Evolutionary conservation across 2,329 filamentous ascomycete genomes (phyloP), one percentile per base, ranked within the genome.

Genomic region (Fusarium sp.): DNA sequence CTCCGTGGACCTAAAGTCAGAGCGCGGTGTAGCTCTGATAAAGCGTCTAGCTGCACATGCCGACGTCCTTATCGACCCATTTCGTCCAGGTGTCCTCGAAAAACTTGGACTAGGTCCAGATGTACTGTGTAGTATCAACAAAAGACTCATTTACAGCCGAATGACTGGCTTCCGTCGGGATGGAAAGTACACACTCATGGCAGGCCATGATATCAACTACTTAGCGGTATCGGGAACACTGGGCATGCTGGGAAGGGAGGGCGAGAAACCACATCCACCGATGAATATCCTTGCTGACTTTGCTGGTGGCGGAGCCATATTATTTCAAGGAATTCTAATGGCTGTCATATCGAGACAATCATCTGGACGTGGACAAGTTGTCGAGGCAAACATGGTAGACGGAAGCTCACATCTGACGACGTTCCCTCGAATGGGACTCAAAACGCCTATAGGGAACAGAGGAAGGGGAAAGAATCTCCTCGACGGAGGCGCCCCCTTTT

Each of bases 341-440:
- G 95, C 96, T 0, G 79, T 98, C 62, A 74, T 97, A 11, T 85
- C 88, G 15, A 83, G 93, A 34, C 82, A 84, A 49, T 81, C 79
- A 42, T 89, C 84, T 0, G 93, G 93, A 0, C 82, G 81, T 3
- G 95, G 95, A 0, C 95, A 97, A 80, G 90, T 97, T 13, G 94
- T 98, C 10, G 93, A 97, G 81, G 93, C 92, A 16, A 97, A 97
- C 79, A 98, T 98, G 95, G 95, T 97, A 13, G 95, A 98, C 80
- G 95, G 95, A 10, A 88, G 87, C 23, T 87, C 89, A 36, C 95
- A 95, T 78, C 81, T 98, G 28, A 90, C 91, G 2, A 91, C 89
- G 0, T 95, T 95, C 80, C 90, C 92, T 52, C 85, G 95, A 34
- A 82, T 97, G 64, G 83, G 84, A 30, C 83, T 85, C 65, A 89